These are phyloP conservation scores for Tetradesmus obliquus DNA, from an alignment of 139 green algal genomes.

Conservation along the genomic window DNA sequence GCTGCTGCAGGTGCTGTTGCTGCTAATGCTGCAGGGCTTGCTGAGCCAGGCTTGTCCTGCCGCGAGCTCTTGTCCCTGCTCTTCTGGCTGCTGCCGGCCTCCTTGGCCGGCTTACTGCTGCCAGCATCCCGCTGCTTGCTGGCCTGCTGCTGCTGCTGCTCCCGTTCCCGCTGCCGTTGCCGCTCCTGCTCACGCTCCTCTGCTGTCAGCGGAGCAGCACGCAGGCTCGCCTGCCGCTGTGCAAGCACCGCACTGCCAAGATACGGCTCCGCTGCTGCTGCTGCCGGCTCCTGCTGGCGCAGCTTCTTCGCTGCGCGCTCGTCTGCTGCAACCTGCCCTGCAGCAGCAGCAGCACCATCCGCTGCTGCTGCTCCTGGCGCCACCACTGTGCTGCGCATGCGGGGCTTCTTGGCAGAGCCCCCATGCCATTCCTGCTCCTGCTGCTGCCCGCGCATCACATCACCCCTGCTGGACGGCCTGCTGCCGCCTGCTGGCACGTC, in stretches of 20 bases:
- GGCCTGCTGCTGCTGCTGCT: constrained; percentile 24
- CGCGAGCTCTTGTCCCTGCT: background rate
- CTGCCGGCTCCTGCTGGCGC: background rate
- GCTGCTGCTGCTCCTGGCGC: background rate
- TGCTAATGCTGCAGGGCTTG: background rate
- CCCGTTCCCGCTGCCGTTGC: background rate
- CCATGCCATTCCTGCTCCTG: background rate
- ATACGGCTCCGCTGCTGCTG: constrained; percentile 14
- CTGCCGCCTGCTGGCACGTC: background rate
- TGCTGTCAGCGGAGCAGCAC: background rate
- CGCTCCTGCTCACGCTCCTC: constrained; percentile 16
- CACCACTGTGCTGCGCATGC: constrained; percentile 19
- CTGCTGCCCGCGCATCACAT: background rate
- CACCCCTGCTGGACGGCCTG: background rate
- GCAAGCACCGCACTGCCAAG: constrained; percentile 28
- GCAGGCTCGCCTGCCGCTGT: background rate
- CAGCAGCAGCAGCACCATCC: background rate
- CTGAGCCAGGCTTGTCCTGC: background rate
- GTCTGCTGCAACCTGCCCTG: background rate
- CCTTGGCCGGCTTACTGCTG: background rate
- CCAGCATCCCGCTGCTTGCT: background rate
- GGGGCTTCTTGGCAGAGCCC: background rate
- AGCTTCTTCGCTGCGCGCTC: background rate
- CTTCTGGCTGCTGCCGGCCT: background rate
- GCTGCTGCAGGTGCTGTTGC: background rate